Base-by-base conservation (phyloP, 176 grass and related monocot genomes). In the Triticum timopheevii region DNA sequence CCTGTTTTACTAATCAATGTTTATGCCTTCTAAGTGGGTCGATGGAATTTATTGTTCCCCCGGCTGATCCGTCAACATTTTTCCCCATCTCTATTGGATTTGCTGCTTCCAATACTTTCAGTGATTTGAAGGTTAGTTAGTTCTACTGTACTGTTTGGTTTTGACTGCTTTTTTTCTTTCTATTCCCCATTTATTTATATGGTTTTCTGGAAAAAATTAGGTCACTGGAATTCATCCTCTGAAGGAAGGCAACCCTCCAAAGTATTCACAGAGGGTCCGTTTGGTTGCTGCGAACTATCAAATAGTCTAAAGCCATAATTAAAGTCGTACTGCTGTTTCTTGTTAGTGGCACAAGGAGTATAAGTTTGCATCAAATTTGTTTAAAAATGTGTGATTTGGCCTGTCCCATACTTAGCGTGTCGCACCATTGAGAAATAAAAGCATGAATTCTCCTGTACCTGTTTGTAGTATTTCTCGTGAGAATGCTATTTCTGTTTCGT, bases 21-120 rank as follows among this genome's bases (percentile, higher is more conserved):
- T 82, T 63, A 27, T 65, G 11, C 54, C 40, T 91, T 83, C 34
- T 40, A 52, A 97, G 95, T 79, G 92, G 95, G 47, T 94, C 90
- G 7, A 92, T 97, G 92, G 92, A 97, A 83, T 92, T 94, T 83
- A 84, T 97, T 89, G 86, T 97, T 5, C 92, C 92, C 54, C 88
- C 87, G 44, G 90, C 88, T 78, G 92, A 94, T 30, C 85, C 92
- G 56, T 94, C 95, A 80, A 50, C 86, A 82, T 97, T 97, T 80
- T 97, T 91, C 78, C 95, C 95, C 71, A 94, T 97, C 45, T 89
- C 88, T 20, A 72, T 97, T 77, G 85, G 80, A 76, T 97, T 97
- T 92, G 89, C 90, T 10, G 90, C 95, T 78, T 83, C 92, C 10
- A 91, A 73, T 83, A 97, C 90, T 74, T 97, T 87, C 85, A 97